Evolutionary conservation across 2,329 filamentous ascomycete species (phyloP), one percentile per base, ranked within the genome.

Genomic region (Fusarium sp.): DNA sequence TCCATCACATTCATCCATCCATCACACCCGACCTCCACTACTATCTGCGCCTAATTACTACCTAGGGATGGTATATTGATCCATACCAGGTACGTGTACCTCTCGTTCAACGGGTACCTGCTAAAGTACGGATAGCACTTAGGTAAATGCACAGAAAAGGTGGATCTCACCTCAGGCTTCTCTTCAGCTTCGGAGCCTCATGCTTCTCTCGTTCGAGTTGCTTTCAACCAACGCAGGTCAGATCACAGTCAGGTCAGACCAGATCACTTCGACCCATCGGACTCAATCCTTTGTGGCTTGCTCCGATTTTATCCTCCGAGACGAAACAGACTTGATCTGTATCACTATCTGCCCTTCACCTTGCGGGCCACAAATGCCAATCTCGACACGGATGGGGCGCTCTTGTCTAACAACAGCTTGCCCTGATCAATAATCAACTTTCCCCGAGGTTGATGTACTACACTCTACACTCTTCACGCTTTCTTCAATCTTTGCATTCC

Each of bases 361-460:
- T 22, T 9, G 27, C 30, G 50, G 46, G 43, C 32, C 51, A 52
- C 20, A 45, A 46, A 42, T 30, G 32, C 40, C 29, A 56, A 47
- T 27, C 24, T 38, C 16, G 52, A 44, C 29, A 56, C 32, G 52
- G 24, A 59, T 32, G 42, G 51, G 44, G 45, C 34, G 34, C 46
- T 61, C 46, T 44, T 68, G 40, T 71, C 55, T 57, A 71, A 69
- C 40, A 57, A 22, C 59, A 59, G 30, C 30, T 56, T 42, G 54
- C 63, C 59, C 50, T 71, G 63, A 68, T 71, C 68, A 70, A 53
- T 38, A 56, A 54, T 42, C 54, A 18, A 53, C 50, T 18, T 9
- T 27, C 20, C n/a, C 34, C 30, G 34, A 38, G 34, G 34, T 38
- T 38, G 34, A 25, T 42, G 7, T 40, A 43, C 14, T 14, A 15